Evolutionary conservation across 305 asterid species (phyloP).

Genomic region (Fraxinus floribunda): DNA sequence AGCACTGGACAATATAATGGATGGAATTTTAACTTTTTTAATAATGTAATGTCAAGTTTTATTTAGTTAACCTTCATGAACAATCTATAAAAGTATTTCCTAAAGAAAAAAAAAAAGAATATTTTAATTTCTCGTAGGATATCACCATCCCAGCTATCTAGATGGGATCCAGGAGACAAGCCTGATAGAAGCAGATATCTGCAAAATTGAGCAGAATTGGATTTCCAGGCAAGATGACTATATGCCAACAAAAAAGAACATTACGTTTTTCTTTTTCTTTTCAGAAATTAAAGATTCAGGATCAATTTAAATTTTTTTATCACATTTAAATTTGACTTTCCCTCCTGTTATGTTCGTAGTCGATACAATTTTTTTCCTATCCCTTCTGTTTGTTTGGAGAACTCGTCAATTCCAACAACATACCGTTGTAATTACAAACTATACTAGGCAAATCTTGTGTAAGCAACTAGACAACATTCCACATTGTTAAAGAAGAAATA

Average conservation of each 20-base stretch:
- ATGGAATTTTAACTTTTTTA: not conserved
- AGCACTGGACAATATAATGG: not conserved
- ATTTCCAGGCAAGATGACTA: not conserved
- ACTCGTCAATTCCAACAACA: not conserved
- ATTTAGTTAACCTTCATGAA: not conserved
- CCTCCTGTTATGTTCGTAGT: not conserved
- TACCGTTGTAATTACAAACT: not conserved
- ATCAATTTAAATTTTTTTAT: not conserved
- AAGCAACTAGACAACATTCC: not conserved
- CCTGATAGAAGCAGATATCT: not conserved
- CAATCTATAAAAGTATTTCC: not conserved
- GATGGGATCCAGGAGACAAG: not conserved
- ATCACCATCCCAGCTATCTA: not conserved
- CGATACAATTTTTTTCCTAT: not conserved
- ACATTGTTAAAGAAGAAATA: not conserved
- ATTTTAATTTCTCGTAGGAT: not conserved
- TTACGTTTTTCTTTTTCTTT: not conserved
- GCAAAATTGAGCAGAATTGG: not conserved
- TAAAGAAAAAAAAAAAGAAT: not conserved
- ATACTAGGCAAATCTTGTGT: not conserved
- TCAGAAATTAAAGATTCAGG: not conserved
- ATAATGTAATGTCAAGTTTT: not conserved
- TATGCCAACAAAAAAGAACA: not conserved
- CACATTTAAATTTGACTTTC: not conserved
- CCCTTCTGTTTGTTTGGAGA: not conserved